These are phyloP conservation scores for Cercophora newfieldiana DNA, from an alignment of 495 filamentous ascomycete species.

Conservation along the genomic window DNA sequence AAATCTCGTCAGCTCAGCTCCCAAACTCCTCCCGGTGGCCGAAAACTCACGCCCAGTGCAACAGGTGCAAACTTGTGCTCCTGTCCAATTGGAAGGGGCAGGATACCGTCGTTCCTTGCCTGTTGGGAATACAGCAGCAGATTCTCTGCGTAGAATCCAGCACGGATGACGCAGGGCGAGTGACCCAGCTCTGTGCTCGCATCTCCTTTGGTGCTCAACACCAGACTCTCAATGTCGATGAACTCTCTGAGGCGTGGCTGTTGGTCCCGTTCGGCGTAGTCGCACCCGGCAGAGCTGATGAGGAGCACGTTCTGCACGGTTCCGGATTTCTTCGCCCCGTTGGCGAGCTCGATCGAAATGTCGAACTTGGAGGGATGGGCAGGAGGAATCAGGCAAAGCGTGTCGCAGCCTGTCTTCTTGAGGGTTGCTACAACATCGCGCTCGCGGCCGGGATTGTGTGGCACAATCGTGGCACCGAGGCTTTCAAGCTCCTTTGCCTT, in stretches of 20 bases:
- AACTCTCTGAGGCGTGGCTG: constrained; percentile 58
- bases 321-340: constrained; percentile 50
- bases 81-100: constrained; percentile 43
- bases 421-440: constrained; percentile 41
- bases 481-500: constrained; percentile 55
- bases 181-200: constrained; percentile 39
- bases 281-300: constrained; percentile 54
- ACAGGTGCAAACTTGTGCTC: constrained; percentile 57
- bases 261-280: constrained; percentile 51
- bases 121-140: constrained; percentile 53
- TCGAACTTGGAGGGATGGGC: constrained; percentile 50
- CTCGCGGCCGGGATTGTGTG: constrained; percentile 45
- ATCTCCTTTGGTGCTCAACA: constrained; percentile 52
- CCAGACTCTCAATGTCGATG: constrained; percentile 51
- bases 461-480: constrained; percentile 53
- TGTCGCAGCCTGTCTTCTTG: constrained; percentile 47
- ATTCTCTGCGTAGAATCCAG: constrained; percentile 60
- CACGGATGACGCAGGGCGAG: constrained; percentile 53
- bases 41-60: constrained; percentile 43
- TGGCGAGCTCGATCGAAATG: constrained; percentile 49
- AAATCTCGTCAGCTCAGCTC: neutral
- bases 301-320: constrained; percentile 51
- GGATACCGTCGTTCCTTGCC: constrained; percentile 41
- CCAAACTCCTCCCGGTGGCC: neutral
- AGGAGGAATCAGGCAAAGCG: constrained; percentile 56